phyloP scores from a whole-genome alignment of 2,329 filamentous ascomycete species.

The Pseudogymnoascus sp. region DNA sequence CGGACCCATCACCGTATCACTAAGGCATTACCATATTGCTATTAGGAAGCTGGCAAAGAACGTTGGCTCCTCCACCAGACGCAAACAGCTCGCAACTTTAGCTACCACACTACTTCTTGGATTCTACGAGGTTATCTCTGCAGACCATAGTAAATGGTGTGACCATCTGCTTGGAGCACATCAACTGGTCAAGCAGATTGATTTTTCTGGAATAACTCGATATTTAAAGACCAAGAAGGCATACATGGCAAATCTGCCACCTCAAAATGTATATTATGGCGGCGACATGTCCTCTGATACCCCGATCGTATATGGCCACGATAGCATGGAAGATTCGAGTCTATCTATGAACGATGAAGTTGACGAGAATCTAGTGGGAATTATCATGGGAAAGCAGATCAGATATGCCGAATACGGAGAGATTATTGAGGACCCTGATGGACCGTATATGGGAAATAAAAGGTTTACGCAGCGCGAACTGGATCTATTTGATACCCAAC shows the following conservation, averaged over 20 bases:
- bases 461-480: slow-evolving; percentile 50
- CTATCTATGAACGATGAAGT: slow-evolving; percentile 33
- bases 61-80: slow-evolving; percentile 61
- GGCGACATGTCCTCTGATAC: slow-evolving; percentile 19
- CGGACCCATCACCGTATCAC: slow-evolving; percentile 67
- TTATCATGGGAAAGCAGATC: slow-evolving; percentile 49
- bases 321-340: slow-evolving; percentile 20
- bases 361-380: slow-evolving; percentile 51
- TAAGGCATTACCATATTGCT: slow-evolving; percentile 87
- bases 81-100: slow-evolving; percentile 73
- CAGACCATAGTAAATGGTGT: slow-evolving; percentile 93
- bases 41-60: slow-evolving; percentile 71
- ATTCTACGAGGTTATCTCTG: slow-evolving; percentile 91
- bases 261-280: slow-evolving; percentile 32
- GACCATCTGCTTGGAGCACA: slow-evolving; percentile 82
- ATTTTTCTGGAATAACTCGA: slow-evolving; percentile 66
- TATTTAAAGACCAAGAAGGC: slow-evolving; percentile 58
- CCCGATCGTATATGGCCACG: slow-evolving; percentile 12
- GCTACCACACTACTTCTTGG: slow-evolving; percentile 80
- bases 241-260: slow-evolving; percentile 27
- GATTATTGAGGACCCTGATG: slow-evolving; percentile 29
- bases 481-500: slow-evolving; percentile 70
- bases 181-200: slow-evolving; percentile 75
- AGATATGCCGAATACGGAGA: slow-evolving; percentile 52
- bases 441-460: slow-evolving; percentile 12